Conservation (phyloP, 805 yeast genomes). For the Myxozyma melibiosi region DNA sequence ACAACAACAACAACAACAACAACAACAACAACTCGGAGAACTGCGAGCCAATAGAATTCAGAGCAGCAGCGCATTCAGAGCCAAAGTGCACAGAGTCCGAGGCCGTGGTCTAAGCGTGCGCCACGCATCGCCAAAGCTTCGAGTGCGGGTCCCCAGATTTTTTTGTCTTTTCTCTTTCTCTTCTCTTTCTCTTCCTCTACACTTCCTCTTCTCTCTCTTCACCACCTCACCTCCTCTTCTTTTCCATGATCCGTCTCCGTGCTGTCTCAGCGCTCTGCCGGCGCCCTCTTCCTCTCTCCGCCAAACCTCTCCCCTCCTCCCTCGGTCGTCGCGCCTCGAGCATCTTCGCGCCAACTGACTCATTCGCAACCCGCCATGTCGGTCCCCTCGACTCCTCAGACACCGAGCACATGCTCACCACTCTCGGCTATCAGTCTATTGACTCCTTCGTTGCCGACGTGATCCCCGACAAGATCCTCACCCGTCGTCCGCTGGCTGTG, state of each 20-base stretch:
- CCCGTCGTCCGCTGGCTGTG: slow-evolving; percentile 66
- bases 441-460: slow-evolving; percentile 70
- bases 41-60: no score
- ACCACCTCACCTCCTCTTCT: no score
- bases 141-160: background rate
- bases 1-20: no score
- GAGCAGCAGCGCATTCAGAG: no score
- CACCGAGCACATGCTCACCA: slow-evolving; percentile 63
- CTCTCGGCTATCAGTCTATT: slow-evolving; percentile 66
- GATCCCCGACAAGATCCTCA: slow-evolving; percentile 74
- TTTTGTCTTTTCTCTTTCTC: no score
- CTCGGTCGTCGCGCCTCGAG: slow-evolving; percentile 12
- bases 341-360: slow-evolving; percentile 57
- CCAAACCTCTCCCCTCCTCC: background rate
- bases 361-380: slow-evolving; percentile 86
- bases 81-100: no score
- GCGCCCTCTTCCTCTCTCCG: no score
- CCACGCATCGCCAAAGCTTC: slow-evolving; percentile 13
- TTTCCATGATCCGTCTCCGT: background rate
- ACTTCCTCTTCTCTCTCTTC: no score
- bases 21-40: no score
- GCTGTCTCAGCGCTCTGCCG: background rate
- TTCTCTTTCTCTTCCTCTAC: no score
- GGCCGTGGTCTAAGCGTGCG: slow-evolving; percentile 6
- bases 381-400: slow-evolving; percentile 71